Evolutionary conservation across 192 early-diverging fungal genomes (phyloP), one percentile per base, ranked within the genome.

Genomic region (Pecoramyces ruminantium): DNA sequence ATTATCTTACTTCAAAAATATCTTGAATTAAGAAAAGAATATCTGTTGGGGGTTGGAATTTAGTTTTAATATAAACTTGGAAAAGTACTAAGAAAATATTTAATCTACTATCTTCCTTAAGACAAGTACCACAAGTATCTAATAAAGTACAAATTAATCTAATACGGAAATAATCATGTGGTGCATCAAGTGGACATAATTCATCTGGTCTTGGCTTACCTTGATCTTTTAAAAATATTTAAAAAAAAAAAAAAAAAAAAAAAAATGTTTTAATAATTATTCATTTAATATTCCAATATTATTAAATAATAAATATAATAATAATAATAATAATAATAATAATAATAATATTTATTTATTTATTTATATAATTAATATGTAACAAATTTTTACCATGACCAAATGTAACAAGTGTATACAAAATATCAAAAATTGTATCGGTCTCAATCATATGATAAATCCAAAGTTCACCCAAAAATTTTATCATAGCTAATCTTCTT

Each of bases 381-480:
- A n/a, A n/a, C n/a, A n/a, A n/a, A n/a, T n/a, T n/a, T 82, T 82
- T 87, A 90, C 92, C 92, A 83, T 99, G 95, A 21, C 98, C 98
- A 84, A 93, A 89, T 13, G 91, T 88, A 8, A 96, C 83, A 30
- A 98, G 84, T 58, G 94, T 87, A 85, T 95, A 96, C 51, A 99
- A 86, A 6, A 93, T 92, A 81, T 94, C 95, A 85, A 98, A 92
- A 27, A 98, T 88, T 4, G 94, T 83, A 0, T 87, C 84, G 9
- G 92, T 88, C 77, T 95, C 93, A 16, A 98, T 86, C 88, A 97
- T 87, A n/a, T 92, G 88, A 84, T 94, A 96, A 79, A 94, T 93
- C 83, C 96, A 96, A 51, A 99, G 86, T 83, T 98, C 96, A 67
- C 96, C 96, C 12, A 99, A 85, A 82, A 94, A 99, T 79, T 93